These are phyloP conservation scores for Tuctoria greenei DNA, from an alignment of 176 grass and related monocot species.

Conservation along the genomic window DNA sequence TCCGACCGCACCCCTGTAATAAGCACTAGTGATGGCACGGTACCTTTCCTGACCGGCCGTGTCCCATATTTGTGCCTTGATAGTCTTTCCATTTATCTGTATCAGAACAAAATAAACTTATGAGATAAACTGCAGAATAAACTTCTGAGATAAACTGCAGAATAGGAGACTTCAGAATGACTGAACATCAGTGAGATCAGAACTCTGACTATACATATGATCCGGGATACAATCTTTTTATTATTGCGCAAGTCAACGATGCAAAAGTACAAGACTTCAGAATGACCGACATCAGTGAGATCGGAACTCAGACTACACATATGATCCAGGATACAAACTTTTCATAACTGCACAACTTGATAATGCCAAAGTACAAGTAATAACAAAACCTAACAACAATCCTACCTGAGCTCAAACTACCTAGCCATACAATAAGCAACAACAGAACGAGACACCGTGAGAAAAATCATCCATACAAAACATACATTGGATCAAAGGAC, in stretches of 20 bases:
- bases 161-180: too few relatives aligned
- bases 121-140: not conserved
- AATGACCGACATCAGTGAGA: too few relatives aligned
- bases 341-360: too few relatives aligned
- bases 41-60: constrained; percentile 74
- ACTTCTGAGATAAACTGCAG: too few relatives aligned
- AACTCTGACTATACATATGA: too few relatives aligned
- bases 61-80: constrained; percentile 76
- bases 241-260: too few relatives aligned
- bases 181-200: too few relatives aligned
- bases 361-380: not conserved
- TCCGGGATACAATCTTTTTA: too few relatives aligned
- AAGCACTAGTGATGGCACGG: constrained; percentile 70
- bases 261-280: too few relatives aligned
- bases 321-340: too few relatives aligned
- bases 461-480: not conserved
- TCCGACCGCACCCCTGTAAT: constrained; percentile 60
- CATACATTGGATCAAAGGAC: not conserved
- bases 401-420: not conserved
- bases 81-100: constrained; percentile 60
- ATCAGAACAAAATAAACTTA: constrained; percentile 5
- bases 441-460: not conserved
- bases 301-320: too few relatives aligned
- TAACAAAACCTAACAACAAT: not conserved
- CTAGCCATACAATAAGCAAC: not conserved